Base-by-base conservation (phyloP, 202 grass and related monocot species). In the Schoenoplectus tabernaemontani region DNA sequence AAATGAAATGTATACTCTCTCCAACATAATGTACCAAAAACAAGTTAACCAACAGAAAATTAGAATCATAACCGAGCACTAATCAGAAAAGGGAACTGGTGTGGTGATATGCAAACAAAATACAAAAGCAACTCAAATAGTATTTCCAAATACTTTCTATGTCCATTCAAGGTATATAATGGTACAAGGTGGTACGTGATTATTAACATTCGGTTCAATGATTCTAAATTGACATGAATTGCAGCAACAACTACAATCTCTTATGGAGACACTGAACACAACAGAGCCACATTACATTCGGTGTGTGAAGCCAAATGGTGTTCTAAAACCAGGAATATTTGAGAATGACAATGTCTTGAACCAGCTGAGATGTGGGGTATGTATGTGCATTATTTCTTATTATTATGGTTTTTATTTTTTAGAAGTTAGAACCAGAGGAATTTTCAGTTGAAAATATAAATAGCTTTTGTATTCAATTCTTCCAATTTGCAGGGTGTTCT, bases 251-350 rank as follows among this genome's bases (percentile, higher is more conserved):
- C 82, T 97, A 46, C 94, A 97, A 89, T 73, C 94, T 26, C 89
- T 97, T 24, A 92, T 97, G 94, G 94, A 97, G 85, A 93, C 91
- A 70, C 47, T 97, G 71, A 97, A 63, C 81, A 92, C 89, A 28
- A 97, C 91, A 84, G 94, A 97, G 72, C 94, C 91, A 33, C 94
- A 97, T 84, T 97, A 97, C 82, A 97, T 97, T 47, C 89, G 94
- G 86, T 97, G 94, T 87, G 94, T 97, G 61, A 97, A 97, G 83
- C 94, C 94, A 71, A 97, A 97, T 70, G 17, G 78, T 79, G 87
- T 93, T 58, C 71, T 97, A 44, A 92, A 97, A 81, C 94, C 94
- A 20, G 87, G 89, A 54, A 97, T 97, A 42, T 97, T 94, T 59
- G 94, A 97, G 81, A 92, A 97, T 34, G 8, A 84, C 80, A 97